phyloP scores from a whole-genome alignment of 768 basidiomycete genomes.

The Leccinellum luteum region DNA sequence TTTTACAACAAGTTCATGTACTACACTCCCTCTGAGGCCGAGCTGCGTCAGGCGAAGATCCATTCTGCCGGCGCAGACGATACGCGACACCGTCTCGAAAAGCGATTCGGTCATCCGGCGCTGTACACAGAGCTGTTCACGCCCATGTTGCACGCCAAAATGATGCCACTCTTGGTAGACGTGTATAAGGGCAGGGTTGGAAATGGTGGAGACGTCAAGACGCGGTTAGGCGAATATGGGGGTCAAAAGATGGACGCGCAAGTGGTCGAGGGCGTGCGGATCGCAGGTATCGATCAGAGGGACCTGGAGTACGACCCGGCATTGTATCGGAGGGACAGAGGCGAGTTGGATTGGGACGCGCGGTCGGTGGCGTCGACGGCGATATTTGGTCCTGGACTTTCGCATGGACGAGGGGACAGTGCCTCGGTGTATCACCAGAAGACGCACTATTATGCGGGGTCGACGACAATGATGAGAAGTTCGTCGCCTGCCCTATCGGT shows the following conservation, averaged over 20 bases:
- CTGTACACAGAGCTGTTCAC: slow-evolving; percentile 84
- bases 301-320: slow-evolving; percentile 83
- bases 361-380: slow-evolving; percentile 67
- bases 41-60: slow-evolving; percentile 70
- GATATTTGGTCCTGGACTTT: slow-evolving; percentile 40
- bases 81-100: slow-evolving; percentile 72
- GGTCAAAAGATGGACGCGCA: slow-evolving; percentile 75
- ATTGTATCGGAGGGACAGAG: slow-evolving; percentile 75
- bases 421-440: slow-evolving; percentile 42
- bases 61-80: slow-evolving; percentile 77
- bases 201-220: slow-evolving; percentile 39
- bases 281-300: slow-evolving; percentile 76
- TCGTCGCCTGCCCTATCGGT: slow-evolving; percentile 42
- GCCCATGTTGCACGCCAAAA: slow-evolving; percentile 82
- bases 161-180: slow-evolving; percentile 74
- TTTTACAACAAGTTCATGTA: slow-evolving; percentile 72
- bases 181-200: slow-evolving; percentile 76
- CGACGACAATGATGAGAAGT: slow-evolving; percentile 25
- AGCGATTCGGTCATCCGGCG: slow-evolving; percentile 94
- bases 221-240: slow-evolving; percentile 75
- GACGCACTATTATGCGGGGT: slow-evolving; percentile 38
- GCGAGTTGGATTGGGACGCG: slow-evolving; percentile 86
- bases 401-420: slow-evolving; percentile 34
- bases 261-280: slow-evolving; percentile 74
- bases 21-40: slow-evolving; percentile 80